A percentile compares a stretch with the other conserved stretches of the same genome.
Conservation (phyloP, 768 basidiomycete genomes). For the Asterophora lycoperdoides region DNA sequence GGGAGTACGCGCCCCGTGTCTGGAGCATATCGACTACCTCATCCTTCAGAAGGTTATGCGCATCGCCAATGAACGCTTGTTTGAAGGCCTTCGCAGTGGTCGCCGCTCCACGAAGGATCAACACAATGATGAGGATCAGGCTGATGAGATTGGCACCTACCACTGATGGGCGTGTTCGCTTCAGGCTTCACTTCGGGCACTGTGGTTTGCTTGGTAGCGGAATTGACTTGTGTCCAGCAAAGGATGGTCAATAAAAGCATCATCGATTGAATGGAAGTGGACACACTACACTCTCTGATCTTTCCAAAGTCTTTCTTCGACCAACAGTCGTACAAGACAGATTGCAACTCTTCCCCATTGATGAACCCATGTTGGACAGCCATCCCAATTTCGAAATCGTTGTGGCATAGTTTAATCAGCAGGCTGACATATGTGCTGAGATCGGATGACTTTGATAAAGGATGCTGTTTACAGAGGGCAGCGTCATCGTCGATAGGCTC, state of each 20-base stretch:
- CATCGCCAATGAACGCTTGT: not conserved
- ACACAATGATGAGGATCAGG: too few species aligned
- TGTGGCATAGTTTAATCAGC: not conserved
- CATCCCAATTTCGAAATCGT: not conserved
- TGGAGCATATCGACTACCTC: not conserved
- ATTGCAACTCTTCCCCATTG: too few species aligned
- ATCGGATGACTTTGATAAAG: not conserved
- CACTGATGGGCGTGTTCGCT: not conserved
- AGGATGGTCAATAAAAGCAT: not conserved
- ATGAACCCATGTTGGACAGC: not conserved
- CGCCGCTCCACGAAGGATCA: not conserved
- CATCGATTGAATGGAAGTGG: not conserved
- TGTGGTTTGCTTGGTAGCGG: not conserved
- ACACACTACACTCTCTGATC: not conserved
- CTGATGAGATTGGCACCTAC: not conserved
- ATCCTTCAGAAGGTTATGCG: not conserved
- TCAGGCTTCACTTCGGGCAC: not conserved
- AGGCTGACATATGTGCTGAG: not conserved
- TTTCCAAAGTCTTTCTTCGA: not conserved
- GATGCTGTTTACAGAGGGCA: not conserved
- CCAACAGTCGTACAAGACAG: not conserved
- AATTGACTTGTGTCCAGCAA: too few species aligned
- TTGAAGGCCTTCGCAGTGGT: not conserved
- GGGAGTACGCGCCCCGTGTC: slow-evolving; percentile 37
- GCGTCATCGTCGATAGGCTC: not conserved